Evolutionary conservation across 2,329 filamentous ascomycete genomes (phyloP), one percentile per base, ranked within the genome.

Genomic region (Elsinoe arachidis): DNA sequence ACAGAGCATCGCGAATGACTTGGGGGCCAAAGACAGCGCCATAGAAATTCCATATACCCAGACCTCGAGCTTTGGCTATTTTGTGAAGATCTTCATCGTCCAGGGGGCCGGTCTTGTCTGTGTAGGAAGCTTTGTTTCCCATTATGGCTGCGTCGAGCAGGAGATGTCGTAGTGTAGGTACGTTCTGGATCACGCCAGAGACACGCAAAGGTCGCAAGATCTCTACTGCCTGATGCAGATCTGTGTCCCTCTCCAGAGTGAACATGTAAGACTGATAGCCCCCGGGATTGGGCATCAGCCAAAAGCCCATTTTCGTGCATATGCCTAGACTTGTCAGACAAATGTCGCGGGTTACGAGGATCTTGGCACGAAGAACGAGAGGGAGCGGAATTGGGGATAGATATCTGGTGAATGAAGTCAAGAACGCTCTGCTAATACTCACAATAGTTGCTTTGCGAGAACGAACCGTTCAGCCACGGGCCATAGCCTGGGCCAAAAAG

Each of bases 21-120:
- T 60, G 38, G 11, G 70, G 68, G 0, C 70, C 70, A 54, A 72
- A 72, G 9, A 70, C 68, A 17, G 75, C 75, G 14, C 76, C 76
- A 63, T 79, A 79, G 65, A 79, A 78, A 55, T 76, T 74, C 77
- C 77, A 80, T 1, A 73, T 65, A n/a, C 74, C 75, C 0, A 78
- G 67, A 33, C 70, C 67, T 4, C 77, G 69, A 47, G 70, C 67
- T 23, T 65, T 62, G 2, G 73, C 73, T 5, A 77, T 74, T 1
- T 57, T 64, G 35, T 77, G 73, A 2, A 77, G 59, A 38, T 74
- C 73, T 1, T 63, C 67, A 26, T 77, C 72, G 1, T 60, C 68
- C 1, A 77, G 62, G 0, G 72, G 70, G 11, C 66, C 66, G n/a
- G 66, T 61, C 1, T 61, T 62, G 11, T 65, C 64, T 14, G 43